Base-by-base conservation (phyloP, 805 yeast genomes). In the Candida hungchunana region DNA sequence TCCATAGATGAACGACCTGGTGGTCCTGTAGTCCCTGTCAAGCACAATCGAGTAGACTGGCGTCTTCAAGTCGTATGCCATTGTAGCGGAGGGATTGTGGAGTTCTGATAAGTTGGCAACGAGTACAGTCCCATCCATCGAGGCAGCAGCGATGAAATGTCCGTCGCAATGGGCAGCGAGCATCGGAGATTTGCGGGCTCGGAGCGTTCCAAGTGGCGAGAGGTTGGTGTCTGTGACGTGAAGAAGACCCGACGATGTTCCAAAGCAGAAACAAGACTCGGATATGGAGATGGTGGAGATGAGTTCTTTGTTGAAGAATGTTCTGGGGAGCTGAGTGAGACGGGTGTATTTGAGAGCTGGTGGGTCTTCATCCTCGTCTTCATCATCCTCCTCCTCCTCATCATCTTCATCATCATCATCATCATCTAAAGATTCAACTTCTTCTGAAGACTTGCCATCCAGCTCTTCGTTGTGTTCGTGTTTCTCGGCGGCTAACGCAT, bases 91-190 rank as follows among this genome's bases (percentile, higher is more conserved):
- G 16, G 40, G 34, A 7, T 38, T 41, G 26, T 45, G 47, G 16
- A 48, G 31, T 18, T 44, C 50, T 4, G 29, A 26, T 1, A 85
- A 63, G 2, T 88, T 73, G 0, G 96, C 93, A 5, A 87, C 73
- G 2, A 87, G 87, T 0, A 90, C 82, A 0, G 95, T 83, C 0
- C 98, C 98, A 55, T 93, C 98, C 66, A 90, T 80, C 0, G 97
- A 87, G 0, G 89, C 96, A 0, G 95, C 79, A 0, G 93, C 94
- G 41, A 93, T 76, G 50, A 71, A 77, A 7, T 60, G 60, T 0
- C 94, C 93, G 51, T 86, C 94, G 2, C 82, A 69, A 36, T 79
- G 75, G 0, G 87, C 67, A 0, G 86, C 75, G 10, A 44, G 29
- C 2, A 93, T 74, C 0, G 96, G 86, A 0, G 97, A 88, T 31